Evolutionary conservation across 768 basidiomycete species (phyloP).

Genomic region (Leccinellum luteum): DNA sequence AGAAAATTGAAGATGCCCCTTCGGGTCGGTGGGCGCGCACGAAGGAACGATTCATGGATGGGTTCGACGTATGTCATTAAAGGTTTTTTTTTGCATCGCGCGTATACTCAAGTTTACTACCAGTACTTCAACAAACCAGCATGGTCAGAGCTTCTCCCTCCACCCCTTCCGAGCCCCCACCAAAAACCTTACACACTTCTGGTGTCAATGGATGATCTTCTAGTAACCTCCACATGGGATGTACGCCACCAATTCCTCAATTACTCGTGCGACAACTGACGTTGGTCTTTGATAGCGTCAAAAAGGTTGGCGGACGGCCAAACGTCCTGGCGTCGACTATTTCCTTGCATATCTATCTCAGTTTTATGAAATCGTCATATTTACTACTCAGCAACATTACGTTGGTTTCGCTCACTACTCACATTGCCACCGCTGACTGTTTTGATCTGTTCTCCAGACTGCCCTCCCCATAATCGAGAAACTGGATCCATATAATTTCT

Average conservation of each 20-base stretch:
- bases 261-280: neutral
- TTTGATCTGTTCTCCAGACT: conserved; percentile 50
- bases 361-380: conserved; percentile 97
- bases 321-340: conserved; percentile 96
- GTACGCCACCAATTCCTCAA: conserved; percentile 48
- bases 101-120: neutral
- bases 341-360: conserved; percentile 97
- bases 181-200: conserved; percentile 91
- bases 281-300: conserved; percentile 57
- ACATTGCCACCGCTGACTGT: neutral
- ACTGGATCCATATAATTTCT: conserved; percentile 91
- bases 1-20: conserved; percentile 61
- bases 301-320: conserved; percentile 96
- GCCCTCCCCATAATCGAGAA: conserved; percentile 87
- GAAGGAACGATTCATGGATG: conserved; percentile 54
- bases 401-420: conserved; percentile 45
- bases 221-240: conserved; percentile 94
- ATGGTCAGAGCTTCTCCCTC: conserved; percentile 90
- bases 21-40: conserved; percentile 65
- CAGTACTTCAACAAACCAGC: conserved; percentile 90
- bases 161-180: conserved; percentile 75
- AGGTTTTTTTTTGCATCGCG: neutral
- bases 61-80: conserved; percentile 65
- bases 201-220: conserved; percentile 86
- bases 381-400: conserved; percentile 87